phyloP scores from a whole-genome alignment of 345 rosid genomes.

The Lepidium didymum region DNA sequence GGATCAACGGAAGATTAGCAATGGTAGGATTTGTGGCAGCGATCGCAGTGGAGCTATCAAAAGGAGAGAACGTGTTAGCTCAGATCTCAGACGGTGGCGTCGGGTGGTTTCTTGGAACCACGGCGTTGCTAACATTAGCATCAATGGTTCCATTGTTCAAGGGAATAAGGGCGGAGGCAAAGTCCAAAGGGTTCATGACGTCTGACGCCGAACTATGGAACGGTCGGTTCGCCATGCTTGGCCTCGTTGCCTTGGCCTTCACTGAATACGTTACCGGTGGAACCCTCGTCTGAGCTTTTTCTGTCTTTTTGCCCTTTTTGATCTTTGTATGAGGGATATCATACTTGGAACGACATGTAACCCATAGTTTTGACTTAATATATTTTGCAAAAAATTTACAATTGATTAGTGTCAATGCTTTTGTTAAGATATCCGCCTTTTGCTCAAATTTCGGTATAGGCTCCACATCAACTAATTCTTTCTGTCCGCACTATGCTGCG shows the following conservation, averaged over 20 bases:
- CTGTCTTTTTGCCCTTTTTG: background rate
- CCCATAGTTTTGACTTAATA: background rate
- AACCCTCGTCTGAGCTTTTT: slow-evolving; percentile 28
- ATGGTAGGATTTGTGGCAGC: slow-evolving; percentile 70
- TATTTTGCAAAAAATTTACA: background rate
- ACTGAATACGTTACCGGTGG: slow-evolving; percentile 68
- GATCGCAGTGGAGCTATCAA: slow-evolving; percentile 49
- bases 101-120: slow-evolving; percentile 50
- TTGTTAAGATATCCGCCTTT: too few species aligned
- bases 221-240: slow-evolving; percentile 78
- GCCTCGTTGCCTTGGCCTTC: slow-evolving; percentile 62
- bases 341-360: background rate
- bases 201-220: slow-evolving; percentile 85
- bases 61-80: slow-evolving; percentile 54
- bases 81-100: slow-evolving; percentile 59
- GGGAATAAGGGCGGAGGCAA: slow-evolving; percentile 51
- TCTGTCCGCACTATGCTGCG: too few species aligned
- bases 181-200: slow-evolving; percentile 55
- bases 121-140: slow-evolving; percentile 47
- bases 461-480: too few species aligned
- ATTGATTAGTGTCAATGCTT: background rate
- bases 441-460: too few species aligned
- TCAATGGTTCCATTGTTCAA: slow-evolving; percentile 52
- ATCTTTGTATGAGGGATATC: background rate
- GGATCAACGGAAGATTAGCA: slow-evolving; percentile 75